Evolutionary conservation across 768 basidiomycete species (phyloP), one percentile per base, ranked within the genome.

Genomic region (Omphalotus guepiniiformis): DNA sequence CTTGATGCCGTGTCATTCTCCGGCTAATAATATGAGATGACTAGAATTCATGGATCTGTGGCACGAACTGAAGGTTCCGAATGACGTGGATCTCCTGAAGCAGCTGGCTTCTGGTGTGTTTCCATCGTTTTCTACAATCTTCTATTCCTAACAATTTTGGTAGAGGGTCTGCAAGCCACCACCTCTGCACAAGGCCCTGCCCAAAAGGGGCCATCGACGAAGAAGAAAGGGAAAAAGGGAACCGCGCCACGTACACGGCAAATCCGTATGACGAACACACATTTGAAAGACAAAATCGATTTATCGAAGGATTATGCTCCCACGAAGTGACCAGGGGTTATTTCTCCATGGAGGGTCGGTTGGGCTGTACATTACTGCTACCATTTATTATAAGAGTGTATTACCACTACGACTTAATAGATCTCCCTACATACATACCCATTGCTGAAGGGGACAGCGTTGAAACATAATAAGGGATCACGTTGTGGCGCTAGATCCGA

Each of bases 11-110:
- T 39, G 18, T 21, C 37, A 39, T 19, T 18, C 42, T 26, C 51
- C 58, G 6, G 53, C 45, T 32, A n/a, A n/a, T n/a, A n/a, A n/a
- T 38, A 46, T 41, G 49, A 45, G 28, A 32, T 16, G 9, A 16
- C 15, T 63, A 95, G 93, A 95, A 64, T 95, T 95, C 60, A 69
- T 76, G 42, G 87, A 93, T 55, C 67, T 94, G 15, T 95, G 93
- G 93, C 88, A 90, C 63, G 74, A 76, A 3, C 72, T 93, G 15
- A 83, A 82, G 56, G 86, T 93, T 1, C 93, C 93, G 1, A 87
- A 88, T 44, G 89, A 92, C 35, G 87, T 87, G 21, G 90, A 93
- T 58, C 66, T 95, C 2, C 72, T 86, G 47, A 83, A 78, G 57
- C 81, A 89, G 49, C 78, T 95, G 38, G 80, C 82, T 6, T 82